phyloP scores from a whole-genome alignment of 495 filamentous ascomycete species.

The Hypoxylon crocopeplum region DNA sequence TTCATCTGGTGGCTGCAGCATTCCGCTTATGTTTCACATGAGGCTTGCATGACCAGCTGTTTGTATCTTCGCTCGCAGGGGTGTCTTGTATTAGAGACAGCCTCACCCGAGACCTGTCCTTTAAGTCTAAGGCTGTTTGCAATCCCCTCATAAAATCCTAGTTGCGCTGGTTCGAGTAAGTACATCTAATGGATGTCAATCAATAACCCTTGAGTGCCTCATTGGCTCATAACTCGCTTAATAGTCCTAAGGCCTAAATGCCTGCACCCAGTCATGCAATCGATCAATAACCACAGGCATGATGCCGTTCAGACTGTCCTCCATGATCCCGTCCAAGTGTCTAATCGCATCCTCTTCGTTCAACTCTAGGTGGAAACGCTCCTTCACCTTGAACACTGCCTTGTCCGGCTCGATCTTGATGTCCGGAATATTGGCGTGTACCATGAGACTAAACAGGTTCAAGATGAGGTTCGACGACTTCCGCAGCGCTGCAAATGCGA shows the following conservation, averaged over 20 bases:
- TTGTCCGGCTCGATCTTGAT: conserved; percentile 92
- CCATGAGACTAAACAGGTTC: conserved; percentile 96
- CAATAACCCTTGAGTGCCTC: too few relatives aligned
- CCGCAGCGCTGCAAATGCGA: conserved; percentile 88
- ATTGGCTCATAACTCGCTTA: too few relatives aligned
- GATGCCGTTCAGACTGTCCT: conserved; percentile 85
- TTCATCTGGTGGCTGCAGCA: conserved; percentile 26
- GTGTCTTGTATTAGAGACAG: conserved; percentile 20
- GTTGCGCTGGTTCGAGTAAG: too few relatives aligned
- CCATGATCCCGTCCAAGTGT: conserved; percentile 84
- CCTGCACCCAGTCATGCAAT: conserved; percentile 91
- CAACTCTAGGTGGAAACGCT: conserved; percentile 91
- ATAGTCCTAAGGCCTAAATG: conserved; percentile 70
- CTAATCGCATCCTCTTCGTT: conserved; percentile 92
- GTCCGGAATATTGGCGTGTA: conserved; percentile 94
- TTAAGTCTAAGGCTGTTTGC: background rate
- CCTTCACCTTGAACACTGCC: conserved; percentile 91
- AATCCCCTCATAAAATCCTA: background rate
- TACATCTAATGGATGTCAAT: too few relatives aligned
- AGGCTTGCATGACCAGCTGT: conserved; percentile 13
- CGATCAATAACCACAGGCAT: conserved; percentile 94
- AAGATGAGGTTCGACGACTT: conserved; percentile 92
- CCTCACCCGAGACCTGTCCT: background rate
- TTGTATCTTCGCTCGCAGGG: conserved; percentile 16
- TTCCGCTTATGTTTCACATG: conserved; percentile 21